Conservation (phyloP, 345 rosid species). For the Carallia pectinifolia region DNA sequence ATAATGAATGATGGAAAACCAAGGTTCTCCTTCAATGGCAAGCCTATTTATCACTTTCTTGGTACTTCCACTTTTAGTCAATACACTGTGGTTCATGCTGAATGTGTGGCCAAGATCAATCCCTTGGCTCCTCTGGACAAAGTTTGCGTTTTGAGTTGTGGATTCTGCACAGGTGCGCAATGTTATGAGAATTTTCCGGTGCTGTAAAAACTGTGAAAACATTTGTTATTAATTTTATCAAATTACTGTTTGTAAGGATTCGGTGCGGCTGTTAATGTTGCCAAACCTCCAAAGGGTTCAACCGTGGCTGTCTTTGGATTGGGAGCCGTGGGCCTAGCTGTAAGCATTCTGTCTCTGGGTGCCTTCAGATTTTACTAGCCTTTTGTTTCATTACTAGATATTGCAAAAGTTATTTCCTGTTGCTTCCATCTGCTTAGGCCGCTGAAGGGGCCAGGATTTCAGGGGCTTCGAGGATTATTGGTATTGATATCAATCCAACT, state of each 20-base stretch:
- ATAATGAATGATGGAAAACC: constrained; percentile 39
- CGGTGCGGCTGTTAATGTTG: constrained; percentile 44
- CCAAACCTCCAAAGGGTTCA: constrained; percentile 36
- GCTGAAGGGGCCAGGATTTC: constrained; percentile 42
- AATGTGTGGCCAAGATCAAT: constrained; percentile 47
- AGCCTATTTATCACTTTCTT: constrained; percentile 38
- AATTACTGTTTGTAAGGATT: constrained; percentile 21
- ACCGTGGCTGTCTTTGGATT: constrained; percentile 42
- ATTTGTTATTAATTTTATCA: neutral
- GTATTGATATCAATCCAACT: constrained; percentile 32
- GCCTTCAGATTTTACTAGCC: neutral
- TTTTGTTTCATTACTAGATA: neutral
- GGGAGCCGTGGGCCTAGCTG: constrained; percentile 44
- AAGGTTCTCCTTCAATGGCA: constrained; percentile 36
- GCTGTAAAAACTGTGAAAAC: neutral
- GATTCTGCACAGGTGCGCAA: constrained; percentile 41
- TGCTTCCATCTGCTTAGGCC: constrained; percentile 17
- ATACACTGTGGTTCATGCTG: constrained; percentile 41
- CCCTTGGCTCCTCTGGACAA: constrained; percentile 48
- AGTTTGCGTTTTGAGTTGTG: constrained; percentile 48
- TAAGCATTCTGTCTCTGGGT: neutral
- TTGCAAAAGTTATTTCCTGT: no score
- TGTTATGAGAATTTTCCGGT: neutral
- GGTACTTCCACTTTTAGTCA: constrained; percentile 46
- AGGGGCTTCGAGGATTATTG: constrained; percentile 40